These are phyloP conservation scores for Candida awuae DNA, from an alignment of 805 yeast genomes.

Conservation along the genomic window DNA sequence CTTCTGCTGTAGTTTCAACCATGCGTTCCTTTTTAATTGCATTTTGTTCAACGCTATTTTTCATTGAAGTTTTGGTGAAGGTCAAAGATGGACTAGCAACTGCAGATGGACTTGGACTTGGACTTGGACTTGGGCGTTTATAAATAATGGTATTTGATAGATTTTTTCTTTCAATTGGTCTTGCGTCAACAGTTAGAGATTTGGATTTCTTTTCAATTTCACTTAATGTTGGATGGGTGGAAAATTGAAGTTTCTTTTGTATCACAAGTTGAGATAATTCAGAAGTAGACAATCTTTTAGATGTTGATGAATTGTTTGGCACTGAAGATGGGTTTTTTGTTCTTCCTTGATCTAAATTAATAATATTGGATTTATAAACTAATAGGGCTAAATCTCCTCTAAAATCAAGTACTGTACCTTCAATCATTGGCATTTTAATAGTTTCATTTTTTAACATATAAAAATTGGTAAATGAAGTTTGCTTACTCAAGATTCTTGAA, in stretches of 20 bases:
- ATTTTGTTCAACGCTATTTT: too few species aligned
- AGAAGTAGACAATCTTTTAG: constrained; percentile 3
- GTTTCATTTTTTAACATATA: constrained; percentile 55
- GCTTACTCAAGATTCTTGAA: constrained; percentile 35
- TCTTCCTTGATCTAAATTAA: background rate
- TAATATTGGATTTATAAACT: constrained; percentile 5
- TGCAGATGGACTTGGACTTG: background rate
- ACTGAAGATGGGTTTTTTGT: background rate
- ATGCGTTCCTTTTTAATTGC: too few species aligned
- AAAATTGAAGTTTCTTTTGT: constrained; percentile 7
- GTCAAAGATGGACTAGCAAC: background rate
- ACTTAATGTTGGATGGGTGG: constrained; percentile 8
- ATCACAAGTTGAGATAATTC: constrained; percentile 6
- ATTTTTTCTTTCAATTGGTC: constrained; percentile 10
- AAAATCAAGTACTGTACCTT: constrained; percentile 59
- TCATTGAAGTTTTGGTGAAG: too few species aligned
- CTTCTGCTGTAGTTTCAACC: too few species aligned
- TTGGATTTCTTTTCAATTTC: constrained; percentile 4
- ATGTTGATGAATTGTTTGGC: background rate
- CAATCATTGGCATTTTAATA: constrained; percentile 53
- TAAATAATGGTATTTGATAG: constrained; percentile 12
- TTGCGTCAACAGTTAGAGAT: constrained; percentile 3
- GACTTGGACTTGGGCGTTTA: constrained; percentile 9
- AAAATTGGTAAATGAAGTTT: constrained; percentile 41
- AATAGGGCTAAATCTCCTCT: constrained; percentile 45